These are phyloP conservation scores for Hymenoscyphus scutula DNA, from an alignment of 2,329 filamentous ascomycete species.

Conservation along the genomic window DNA sequence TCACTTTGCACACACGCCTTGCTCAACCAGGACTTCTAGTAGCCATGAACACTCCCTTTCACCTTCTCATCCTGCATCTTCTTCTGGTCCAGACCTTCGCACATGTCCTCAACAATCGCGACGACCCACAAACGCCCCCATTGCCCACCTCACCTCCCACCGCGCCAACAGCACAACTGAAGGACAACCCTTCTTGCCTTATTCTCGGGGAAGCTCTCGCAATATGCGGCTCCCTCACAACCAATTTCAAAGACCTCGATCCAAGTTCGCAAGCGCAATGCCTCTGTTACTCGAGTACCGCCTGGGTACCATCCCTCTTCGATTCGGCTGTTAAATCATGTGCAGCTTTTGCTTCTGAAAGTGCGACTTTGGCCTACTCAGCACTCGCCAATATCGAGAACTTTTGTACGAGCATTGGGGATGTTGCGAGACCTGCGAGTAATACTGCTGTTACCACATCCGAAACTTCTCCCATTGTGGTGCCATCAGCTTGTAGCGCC, in stretches of 20 bases:
- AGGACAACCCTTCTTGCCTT: conserved; percentile 20
- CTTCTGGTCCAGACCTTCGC: conserved; percentile 6
- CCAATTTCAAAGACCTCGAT: conserved; percentile 24
- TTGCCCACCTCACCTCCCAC: conserved; percentile 2
- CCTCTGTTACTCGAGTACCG: conserved; percentile 30
- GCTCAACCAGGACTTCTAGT: not conserved
- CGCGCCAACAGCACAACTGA: conserved; percentile 11
- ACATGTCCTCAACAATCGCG: not conserved
- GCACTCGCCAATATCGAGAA: conserved; percentile 22
- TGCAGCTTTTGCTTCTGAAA: conserved; percentile 23
- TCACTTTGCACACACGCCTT: not conserved
- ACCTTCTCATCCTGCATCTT: conserved; percentile 1
- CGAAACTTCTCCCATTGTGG: not conserved
- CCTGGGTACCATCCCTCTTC: conserved; percentile 27
- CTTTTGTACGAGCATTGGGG: conserved; percentile 28
- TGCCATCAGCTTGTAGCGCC: not conserved
- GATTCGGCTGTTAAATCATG: conserved; percentile 28
- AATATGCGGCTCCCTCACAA: conserved; percentile 27
- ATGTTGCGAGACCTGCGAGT: conserved; percentile 18
- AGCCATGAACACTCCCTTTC: conserved; percentile 5
- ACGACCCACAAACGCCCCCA: not conserved
- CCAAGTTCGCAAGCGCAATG: conserved; percentile 29
- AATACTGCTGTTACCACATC: not conserved
- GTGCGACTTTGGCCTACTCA: conserved; percentile 17
- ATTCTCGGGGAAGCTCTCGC: conserved; percentile 25